Percentiles rank a stretch among this genome's conserved stretches.
phyloP scores from a whole-genome alignment of 2,329 filamentous ascomycete genomes.

The Talaromyces islandicus region DNA sequence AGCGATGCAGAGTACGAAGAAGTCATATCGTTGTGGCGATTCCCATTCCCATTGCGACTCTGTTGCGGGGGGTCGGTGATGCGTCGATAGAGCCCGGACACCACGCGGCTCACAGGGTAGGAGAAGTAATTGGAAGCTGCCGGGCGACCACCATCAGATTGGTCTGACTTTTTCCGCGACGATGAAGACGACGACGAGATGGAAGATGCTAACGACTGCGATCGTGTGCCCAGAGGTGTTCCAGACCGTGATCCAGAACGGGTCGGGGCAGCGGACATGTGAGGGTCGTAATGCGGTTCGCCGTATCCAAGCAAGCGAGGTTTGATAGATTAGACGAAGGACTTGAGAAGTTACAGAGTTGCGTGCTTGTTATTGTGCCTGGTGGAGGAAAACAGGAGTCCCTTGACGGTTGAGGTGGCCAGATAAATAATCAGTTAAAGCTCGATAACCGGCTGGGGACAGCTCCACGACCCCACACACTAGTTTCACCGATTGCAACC shows the following conservation, averaged over 20 bases:
- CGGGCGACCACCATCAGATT: constrained; percentile 19
- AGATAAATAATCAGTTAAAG: not conserved
- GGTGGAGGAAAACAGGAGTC: not conserved
- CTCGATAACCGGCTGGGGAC: not conserved
- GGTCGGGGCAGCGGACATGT: constrained; percentile 12
- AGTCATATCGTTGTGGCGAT: constrained; percentile 21
- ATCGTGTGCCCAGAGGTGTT: constrained; percentile 9
- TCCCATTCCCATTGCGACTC: constrained; percentile 15
- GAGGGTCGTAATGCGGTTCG: not conserved
- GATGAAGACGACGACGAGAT: constrained; percentile 12
- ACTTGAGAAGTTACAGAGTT: not conserved
- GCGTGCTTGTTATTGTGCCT: not conserved
- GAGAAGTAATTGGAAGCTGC: constrained; percentile 43
- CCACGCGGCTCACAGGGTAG: constrained; percentile 47
- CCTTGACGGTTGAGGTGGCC: not conserved
- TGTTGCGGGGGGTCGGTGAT: constrained; percentile 42
- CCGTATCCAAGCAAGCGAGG: not conserved
- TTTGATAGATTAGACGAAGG: not conserved
- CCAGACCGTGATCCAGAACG: constrained; percentile 9
- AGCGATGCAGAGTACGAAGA: constrained; percentile 37
- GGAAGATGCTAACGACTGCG: constrained; percentile 3
- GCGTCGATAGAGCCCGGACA: constrained; percentile 62
- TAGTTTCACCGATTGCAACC: not conserved
- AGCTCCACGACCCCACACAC: not conserved
- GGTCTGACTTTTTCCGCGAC: constrained; percentile 8